Evolutionary conservation across 495 filamentous ascomycete species (phyloP), one percentile per base, ranked within the genome.

Genomic region (Tuber calosporum): DNA sequence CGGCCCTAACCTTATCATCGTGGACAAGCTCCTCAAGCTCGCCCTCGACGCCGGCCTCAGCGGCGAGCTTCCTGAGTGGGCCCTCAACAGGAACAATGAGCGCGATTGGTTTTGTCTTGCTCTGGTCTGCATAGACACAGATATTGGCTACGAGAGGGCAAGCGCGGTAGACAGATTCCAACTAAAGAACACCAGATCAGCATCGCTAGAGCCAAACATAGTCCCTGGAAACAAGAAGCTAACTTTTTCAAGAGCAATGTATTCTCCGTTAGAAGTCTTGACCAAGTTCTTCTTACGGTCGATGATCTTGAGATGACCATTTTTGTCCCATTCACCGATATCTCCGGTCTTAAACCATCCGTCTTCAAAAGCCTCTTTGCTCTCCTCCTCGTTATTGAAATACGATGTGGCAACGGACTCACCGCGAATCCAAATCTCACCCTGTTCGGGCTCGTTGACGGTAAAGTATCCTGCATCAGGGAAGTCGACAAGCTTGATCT

Each of bases 271-370:
- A 72, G 91, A 86, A 3, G 93, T 99, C 89, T 97, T 97, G 82
- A 97, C 91, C 75, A 97, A 84, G 82, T 97, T 97, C 90, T 97
- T 97, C 91, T 97, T 97, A 80, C 93, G 92, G 83, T 97, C 93
- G 79, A 97, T 96, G 82, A 97, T 91, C 80, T 86, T 88, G 69
- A 97, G 84, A 81, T 96, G 90, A 74, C 93, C 93, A 79, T 90
- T 87, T 75, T 84, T 80, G 81, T 94, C 91, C 83, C 91, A 97
- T 85, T 97, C 92, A 78, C 93, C 93, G 79, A 97, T 94, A 78
- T 97, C 93, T 69, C 93, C 93, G 48, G 93, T 96, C 89, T 90
- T 94, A 87, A 97, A 97, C 93, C 93, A 97, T 26, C 93, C 93
- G 80, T 93, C 94, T 17, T 87, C 85, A 71, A 92, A 85, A 15